Evolutionary conservation across 2,329 filamentous ascomycete species (phyloP).

Genomic region (Aspergillus novoparasiticus): DNA sequence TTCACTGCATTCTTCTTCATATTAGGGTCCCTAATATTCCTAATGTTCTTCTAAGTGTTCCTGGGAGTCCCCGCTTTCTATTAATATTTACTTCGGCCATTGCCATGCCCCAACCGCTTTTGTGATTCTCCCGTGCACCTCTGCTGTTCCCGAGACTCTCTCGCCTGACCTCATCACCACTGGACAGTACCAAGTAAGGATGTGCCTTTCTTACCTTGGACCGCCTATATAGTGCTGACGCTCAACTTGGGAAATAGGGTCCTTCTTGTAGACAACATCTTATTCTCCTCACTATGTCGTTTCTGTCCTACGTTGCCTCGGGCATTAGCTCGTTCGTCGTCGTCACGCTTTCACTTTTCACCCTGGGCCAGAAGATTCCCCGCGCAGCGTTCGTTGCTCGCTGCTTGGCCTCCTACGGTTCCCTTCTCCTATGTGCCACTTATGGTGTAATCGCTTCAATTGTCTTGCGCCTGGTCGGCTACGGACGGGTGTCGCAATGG

Average conservation of each 20-base stretch:
- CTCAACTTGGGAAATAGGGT: not conserved
- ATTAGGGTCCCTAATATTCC: not conserved
- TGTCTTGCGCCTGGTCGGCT: constrained; percentile 69
- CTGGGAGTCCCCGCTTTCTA: not conserved
- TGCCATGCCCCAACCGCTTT: constrained; percentile 19
- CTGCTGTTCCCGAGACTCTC: constrained; percentile 7
- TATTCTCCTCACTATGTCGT: constrained; percentile 55
- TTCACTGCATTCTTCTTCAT: not conserved
- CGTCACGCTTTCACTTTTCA: constrained; percentile 55
- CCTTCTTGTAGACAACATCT: not conserved
- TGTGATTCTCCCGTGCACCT: constrained; percentile 10
- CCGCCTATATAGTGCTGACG: not conserved
- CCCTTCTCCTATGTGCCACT: constrained; percentile 54
- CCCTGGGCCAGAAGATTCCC: constrained; percentile 45
- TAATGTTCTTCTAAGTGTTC: not conserved
- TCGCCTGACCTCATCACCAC: constrained; percentile 21
- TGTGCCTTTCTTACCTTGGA: not conserved
- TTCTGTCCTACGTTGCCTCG: constrained; percentile 61
- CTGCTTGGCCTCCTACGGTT: constrained; percentile 49
- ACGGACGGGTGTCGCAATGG: constrained; percentile 82
- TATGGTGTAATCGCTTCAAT: constrained; percentile 79
- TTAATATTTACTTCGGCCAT: not conserved
- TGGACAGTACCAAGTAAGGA: constrained; percentile 6
- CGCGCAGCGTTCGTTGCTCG: constrained; percentile 50
- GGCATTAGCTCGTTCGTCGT: constrained; percentile 66